Evolutionary conservation across 1,284 basidiomycete genomes (phyloP), one percentile per base, ranked within the genome.

Genomic region (Cutaneotrichosporon sp.): DNA sequence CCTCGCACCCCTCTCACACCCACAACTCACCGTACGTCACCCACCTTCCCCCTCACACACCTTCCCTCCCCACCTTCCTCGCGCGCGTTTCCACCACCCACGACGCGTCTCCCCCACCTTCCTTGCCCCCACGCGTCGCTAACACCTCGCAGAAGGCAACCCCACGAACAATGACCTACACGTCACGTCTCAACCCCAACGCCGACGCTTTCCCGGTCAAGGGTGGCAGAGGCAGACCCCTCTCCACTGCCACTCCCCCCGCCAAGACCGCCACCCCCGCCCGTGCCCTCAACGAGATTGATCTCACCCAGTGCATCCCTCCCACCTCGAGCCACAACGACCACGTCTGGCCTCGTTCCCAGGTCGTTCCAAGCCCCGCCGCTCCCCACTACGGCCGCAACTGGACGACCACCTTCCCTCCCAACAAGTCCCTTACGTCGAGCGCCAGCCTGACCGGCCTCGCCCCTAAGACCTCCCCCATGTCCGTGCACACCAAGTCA

Each of bases 401-500:
- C 53, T 63, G 62, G 62, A 47, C 38, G 27, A 54, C 57, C 25
- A 56, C 62, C 24, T 56, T 60, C 50, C 42, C 60, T 10, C 36
- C 51, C 38, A 31, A 6, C 27, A 54, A 31, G 34, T 14, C 16
- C 25, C 24, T 31, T 27, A 33, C 42, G 31, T 20, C 27, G 9
- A 45, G 14, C 24, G 20, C 38, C 45, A 16, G 16, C 22, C 33
- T 36, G 33, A 38, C 14, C 46, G 27, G 18, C 51, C 29, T 54
- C 59, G 6, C 31, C 59, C 13, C 49, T 8, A n/a, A 50, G 18
- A 9, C 34, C 36, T 38, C 59, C 20, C 24, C 33, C 9, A 45
- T 38, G 20, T 43, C 38, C 38, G 38, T 47, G 24, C 64, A 66
- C 33, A 24, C 52, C 24, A 50, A 56, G 43, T 66, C 64, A 0